Evolutionary conservation across 129 eudicot genomes (phyloP).

Genomic region (Logfia minima): DNA sequence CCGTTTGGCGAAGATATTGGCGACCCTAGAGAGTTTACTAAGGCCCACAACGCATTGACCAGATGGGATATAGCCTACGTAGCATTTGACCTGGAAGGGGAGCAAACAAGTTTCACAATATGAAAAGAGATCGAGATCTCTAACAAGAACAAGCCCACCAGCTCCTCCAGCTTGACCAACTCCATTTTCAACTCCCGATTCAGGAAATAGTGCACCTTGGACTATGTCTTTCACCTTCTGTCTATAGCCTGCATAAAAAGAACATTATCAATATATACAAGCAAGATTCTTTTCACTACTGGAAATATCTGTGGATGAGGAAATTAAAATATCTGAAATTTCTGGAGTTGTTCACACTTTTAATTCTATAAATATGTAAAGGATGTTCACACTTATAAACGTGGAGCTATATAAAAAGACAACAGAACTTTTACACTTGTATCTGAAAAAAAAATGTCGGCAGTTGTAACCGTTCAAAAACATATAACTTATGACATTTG

Average conservation of each 20-base stretch:
- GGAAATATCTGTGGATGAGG: too few species aligned
- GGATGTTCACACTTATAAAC: background rate
- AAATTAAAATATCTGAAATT: too few species aligned
- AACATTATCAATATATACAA: background rate
- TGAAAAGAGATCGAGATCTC: slow-evolving; percentile 85
- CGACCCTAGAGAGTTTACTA: slow-evolving; percentile 91
- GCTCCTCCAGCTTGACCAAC: slow-evolving; percentile 83
- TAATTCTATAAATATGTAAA: too few species aligned
- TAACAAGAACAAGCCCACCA: slow-evolving; percentile 87
- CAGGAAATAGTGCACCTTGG: slow-evolving; percentile 89
- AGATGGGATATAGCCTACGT: slow-evolving; percentile 81
- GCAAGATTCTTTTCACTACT: too few species aligned
- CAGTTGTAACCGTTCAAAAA: too few species aligned
- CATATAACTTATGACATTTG: too few species aligned
- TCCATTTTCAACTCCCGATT: slow-evolving; percentile 68
- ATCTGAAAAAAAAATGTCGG: too few species aligned
- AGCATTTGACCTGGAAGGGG: slow-evolving; percentile 90
- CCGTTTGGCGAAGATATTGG: slow-evolving; percentile 77
- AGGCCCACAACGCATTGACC: slow-evolving; percentile 85
- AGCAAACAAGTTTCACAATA: slow-evolving; percentile 89
- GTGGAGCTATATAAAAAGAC: background rate
- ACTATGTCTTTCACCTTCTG: slow-evolving; percentile 78
- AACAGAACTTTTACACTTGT: background rate
- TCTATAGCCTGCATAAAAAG: slow-evolving; percentile 52
- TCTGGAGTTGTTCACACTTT: background rate